Conservation (phyloP, 2,329 filamentous ascomycete genomes). For the Monosporascus sp. region DNA sequence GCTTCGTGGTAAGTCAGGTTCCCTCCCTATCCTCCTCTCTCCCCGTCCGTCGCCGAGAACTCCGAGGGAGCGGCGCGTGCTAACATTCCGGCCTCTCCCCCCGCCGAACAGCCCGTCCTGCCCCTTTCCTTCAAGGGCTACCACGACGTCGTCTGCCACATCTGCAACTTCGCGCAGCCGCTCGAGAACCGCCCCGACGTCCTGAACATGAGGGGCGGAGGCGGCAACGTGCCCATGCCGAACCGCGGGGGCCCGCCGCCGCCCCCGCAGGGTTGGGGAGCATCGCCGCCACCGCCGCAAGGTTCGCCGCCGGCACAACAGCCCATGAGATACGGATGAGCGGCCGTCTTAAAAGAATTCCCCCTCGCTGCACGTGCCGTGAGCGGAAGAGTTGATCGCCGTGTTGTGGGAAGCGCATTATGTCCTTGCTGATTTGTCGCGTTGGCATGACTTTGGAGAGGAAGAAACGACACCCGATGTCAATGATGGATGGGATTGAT, state of each 20-base stretch:
- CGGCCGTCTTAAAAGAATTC: background rate
- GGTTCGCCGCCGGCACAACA: slow-evolving; percentile 1
- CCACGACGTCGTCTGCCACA: slow-evolving; percentile 65
- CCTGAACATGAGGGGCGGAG: slow-evolving; percentile 43
- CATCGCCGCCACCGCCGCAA: slow-evolving; percentile 7
- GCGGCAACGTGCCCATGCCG: slow-evolving; percentile 31
- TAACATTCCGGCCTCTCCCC: background rate
- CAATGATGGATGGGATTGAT: no score
- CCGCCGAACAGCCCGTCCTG: slow-evolving; percentile 52
- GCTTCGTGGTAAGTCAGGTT: slow-evolving; percentile 57
- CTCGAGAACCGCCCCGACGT: slow-evolving; percentile 54
- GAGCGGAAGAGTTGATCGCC: no score
- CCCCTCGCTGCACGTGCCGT: no score
- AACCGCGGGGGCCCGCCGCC: slow-evolving; percentile 20
- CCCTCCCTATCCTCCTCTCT: background rate
- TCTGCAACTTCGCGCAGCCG: slow-evolving; percentile 72
- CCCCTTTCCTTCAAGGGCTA: slow-evolving; percentile 65
- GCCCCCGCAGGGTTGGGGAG: slow-evolving; percentile 31
- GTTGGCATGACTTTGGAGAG: no score
- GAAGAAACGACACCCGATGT: no score
- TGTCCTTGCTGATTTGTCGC: no score
- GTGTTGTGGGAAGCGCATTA: no score
- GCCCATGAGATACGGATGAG: background rate
- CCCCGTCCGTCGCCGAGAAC: background rate
- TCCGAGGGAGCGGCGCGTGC: no score